Conservation (phyloP, 495 filamentous ascomycete species). For the Penicillium fimorum region DNA sequence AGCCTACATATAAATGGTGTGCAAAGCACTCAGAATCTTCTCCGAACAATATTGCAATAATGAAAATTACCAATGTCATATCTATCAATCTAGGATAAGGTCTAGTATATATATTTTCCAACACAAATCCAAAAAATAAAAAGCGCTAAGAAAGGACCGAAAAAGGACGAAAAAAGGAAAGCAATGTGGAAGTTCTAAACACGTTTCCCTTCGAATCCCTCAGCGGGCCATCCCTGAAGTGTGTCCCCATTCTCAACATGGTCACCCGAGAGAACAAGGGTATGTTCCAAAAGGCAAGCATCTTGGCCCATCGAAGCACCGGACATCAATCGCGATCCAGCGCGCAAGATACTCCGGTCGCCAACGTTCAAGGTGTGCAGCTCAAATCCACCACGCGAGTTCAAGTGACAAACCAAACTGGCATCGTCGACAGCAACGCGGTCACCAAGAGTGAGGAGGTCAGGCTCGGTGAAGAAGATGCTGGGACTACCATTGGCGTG, state of each 20-base stretch:
- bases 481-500: slow-evolving; percentile 44
- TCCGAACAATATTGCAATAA: neutral
- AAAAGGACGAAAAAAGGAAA: neutral
- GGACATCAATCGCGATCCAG: slow-evolving; percentile 40
- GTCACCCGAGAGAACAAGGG: slow-evolving; percentile 46
- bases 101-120: neutral
- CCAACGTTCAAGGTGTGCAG: slow-evolving; percentile 42
- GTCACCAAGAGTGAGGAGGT: slow-evolving; percentile 44
- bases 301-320: slow-evolving; percentile 45
- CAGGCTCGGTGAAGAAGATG: slow-evolving; percentile 50
- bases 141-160: neutral
- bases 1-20: neutral
- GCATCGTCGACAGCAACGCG: slow-evolving; percentile 47
- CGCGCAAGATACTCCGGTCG: slow-evolving; percentile 41
- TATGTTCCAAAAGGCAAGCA: slow-evolving; percentile 47
- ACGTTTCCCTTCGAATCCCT: slow-evolving; percentile 28
- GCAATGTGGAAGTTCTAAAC: neutral
- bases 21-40: neutral
- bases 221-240: slow-evolving; percentile 51
- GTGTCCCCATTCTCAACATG: slow-evolving; percentile 39
- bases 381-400: slow-evolving; percentile 47
- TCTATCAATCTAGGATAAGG: neutral
- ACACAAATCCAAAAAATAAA: neutral
- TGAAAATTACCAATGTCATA: neutral
- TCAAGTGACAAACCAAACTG: slow-evolving; percentile 46